These are phyloP conservation scores for Ophiostoma sp. DNA, from an alignment of 2,329 filamentous ascomycete species.

Conservation along the genomic window DNA sequence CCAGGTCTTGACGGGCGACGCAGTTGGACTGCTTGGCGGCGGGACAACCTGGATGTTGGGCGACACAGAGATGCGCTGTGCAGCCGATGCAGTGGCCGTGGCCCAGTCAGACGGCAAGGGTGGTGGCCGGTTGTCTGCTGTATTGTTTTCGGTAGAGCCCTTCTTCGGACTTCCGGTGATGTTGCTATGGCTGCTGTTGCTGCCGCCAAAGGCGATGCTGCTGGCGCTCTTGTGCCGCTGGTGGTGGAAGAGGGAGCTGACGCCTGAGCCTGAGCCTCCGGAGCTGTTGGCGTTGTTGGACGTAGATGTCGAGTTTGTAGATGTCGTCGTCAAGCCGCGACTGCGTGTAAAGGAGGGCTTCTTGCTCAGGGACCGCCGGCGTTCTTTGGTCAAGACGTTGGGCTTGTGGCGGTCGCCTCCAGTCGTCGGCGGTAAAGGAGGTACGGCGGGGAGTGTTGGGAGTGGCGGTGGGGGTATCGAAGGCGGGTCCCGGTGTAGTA, in stretches of 20 bases:
- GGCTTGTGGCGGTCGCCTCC: conserved; percentile 31
- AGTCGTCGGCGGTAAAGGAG: neutral
- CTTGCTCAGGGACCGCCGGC: conserved; percentile 55
- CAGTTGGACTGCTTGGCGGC: neutral
- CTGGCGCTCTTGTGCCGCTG: conserved; percentile 28
- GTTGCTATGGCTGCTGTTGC: neutral
- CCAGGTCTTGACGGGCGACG: conserved; percentile 6
- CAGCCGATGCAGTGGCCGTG: conserved; percentile 6
- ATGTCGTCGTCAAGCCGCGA: conserved; percentile 40
- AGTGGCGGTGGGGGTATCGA: conserved; percentile 28
- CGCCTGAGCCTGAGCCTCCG: conserved; percentile 19
- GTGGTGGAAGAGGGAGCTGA: conserved; percentile 15
- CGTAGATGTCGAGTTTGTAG: neutral
- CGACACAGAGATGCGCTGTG: neutral
- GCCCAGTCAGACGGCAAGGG: conserved; percentile 18
- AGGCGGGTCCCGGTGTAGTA: conserved; percentile 10
- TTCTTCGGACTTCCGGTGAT: neutral
- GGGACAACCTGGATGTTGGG: neutral
- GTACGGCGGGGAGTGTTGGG: conserved; percentile 26
- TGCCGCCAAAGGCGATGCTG: conserved; percentile 4
- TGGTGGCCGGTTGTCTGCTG: conserved; percentile 13
- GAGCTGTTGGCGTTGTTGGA: conserved; percentile 35
- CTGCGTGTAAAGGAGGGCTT: conserved; percentile 53
- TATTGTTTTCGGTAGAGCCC: neutral
- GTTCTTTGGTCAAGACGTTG: conserved; percentile 46